phyloP scores from a whole-genome alignment of 768 basidiomycete genomes.

The Tubosaeta brunneosetosa region DNA sequence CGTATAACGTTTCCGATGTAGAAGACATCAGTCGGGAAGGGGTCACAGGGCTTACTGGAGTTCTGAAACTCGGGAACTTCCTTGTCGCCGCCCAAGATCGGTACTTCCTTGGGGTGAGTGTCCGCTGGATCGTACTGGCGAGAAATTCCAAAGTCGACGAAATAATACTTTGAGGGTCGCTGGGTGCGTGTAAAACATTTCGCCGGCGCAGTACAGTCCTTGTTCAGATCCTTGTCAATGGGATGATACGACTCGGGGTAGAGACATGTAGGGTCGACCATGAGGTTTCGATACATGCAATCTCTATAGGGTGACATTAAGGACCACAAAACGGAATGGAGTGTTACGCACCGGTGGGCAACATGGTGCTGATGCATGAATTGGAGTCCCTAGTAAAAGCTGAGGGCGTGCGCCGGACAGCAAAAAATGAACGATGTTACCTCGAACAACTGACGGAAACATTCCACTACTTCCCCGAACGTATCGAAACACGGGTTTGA shows the following conservation, averaged over 20 bases:
- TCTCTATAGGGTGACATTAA: constrained; percentile 17
- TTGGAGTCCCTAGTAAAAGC: constrained; percentile 14
- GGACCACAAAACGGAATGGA: not conserved
- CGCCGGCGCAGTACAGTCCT: constrained; percentile 17
- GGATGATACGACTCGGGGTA: constrained; percentile 31
- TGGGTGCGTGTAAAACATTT: constrained; percentile 29
- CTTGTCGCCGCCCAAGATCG: constrained; percentile 39
- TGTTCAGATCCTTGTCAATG: constrained; percentile 1
- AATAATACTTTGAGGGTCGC: constrained; percentile 16
- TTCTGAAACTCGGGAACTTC: constrained; percentile 36
- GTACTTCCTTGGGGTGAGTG: constrained; percentile 23
- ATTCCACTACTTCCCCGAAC: constrained; percentile 31
- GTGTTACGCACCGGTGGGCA: constrained; percentile 10
- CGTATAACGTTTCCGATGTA: too few species aligned
- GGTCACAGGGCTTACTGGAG: too few species aligned
- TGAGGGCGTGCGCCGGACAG: not conserved
- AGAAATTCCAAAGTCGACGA: constrained; percentile 35
- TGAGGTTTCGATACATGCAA: constrained; percentile 29
- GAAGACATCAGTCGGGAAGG: too few species aligned
- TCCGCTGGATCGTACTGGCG: constrained; percentile 27
- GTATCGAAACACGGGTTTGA: constrained; percentile 26
- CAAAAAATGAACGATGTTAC: not conserved
- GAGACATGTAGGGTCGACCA: constrained; percentile 26
- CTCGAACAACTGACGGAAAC: constrained; percentile 32
- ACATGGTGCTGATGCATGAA: constrained; percentile 26